Base-by-base conservation (phyloP, 140 eudicot genomes). In the Bidens hawaiensis region DNA sequence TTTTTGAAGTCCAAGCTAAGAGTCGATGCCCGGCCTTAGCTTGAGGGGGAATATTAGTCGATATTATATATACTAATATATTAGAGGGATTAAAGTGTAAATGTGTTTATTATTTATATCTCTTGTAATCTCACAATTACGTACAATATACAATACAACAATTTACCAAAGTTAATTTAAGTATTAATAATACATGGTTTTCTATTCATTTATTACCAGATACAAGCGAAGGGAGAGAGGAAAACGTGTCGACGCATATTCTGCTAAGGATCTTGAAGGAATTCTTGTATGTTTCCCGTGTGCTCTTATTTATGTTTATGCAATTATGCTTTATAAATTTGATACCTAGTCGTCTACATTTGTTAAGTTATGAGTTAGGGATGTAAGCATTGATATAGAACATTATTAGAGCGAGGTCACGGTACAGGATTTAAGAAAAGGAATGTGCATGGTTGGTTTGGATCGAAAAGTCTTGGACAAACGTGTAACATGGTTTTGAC, bases 181-280 rank as follows among this genome's bases (percentile, higher is more conserved):
- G 38, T 45, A 59, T 25, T 52, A 9, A 38, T 38, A n/a, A 59
- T 41, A 15, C 41, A 25, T 69, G 11, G 27, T 4, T 26, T 3
- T 54, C n/a, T 60, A 6, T 17, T 71, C 13, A 28, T 43, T 17
- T 27, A 28, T 43, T 6, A 49, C 64, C 72, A 93, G 99, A 70
- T 93, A 88, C 75, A 74, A 79, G 81, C 83, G 76, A 78, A 81
- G 95, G 69, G 96, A 85, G 76, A 82, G 71, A 75, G 99, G 90
- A 68, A 93, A 85, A 66, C 72, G 28, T 71, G 96, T 91, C 19
- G 64, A 81, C 15, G 68, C 77, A 16, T 93, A 88, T 70, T 80
- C 95, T 51, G 38, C 87, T 34, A 56, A 82, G 82, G 96, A 93
- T 79, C 86, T 88, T 73, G 89, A 82, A 73, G 99, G 94, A 69